phyloP scores from a whole-genome alignment of 192 early-diverging fungal species.

The Fimicolochytrium jonesii region DNA sequence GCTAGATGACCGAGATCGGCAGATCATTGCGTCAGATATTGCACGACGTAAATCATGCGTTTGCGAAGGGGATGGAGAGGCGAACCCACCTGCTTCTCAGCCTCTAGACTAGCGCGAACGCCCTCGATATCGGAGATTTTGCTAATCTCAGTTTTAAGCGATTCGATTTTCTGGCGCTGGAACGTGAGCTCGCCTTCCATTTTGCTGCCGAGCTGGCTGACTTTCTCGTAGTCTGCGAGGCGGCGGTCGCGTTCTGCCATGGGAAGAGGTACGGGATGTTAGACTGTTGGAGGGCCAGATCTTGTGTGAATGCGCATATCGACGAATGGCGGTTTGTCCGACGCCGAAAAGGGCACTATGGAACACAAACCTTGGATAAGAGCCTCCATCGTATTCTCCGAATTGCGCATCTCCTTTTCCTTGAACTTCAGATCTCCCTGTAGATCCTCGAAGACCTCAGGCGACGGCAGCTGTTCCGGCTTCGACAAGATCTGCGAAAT shows the following conservation, averaged over 20 bases:
- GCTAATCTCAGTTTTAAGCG: conserved; percentile 27
- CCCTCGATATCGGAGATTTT: conserved; percentile 44
- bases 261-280: no score
- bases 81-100: no score
- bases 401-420: conserved; percentile 58
- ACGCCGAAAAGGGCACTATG: background rate
- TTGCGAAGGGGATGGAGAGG: no score
- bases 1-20: no score
- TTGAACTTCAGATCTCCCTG: conserved; percentile 57
- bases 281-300: no score
- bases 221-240: conserved; percentile 53
- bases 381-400: conserved; percentile 52
- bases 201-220: conserved; percentile 55
- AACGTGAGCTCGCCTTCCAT: conserved; percentile 43
- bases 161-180: conserved; percentile 35
- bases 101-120: no score
- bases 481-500: conserved; percentile 20
- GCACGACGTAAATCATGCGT: no score
- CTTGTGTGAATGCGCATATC: no score
- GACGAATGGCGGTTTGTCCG: no score
- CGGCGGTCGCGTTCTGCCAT: conserved; percentile 45
- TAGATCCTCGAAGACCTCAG: conserved; percentile 46
- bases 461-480: conserved; percentile 38
- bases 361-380: conserved; percentile 26
- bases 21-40: no score